These are phyloP conservation scores for Gnetum montanum DNA, from an alignment of 75 land plant species.

Conservation along the genomic window DNA sequence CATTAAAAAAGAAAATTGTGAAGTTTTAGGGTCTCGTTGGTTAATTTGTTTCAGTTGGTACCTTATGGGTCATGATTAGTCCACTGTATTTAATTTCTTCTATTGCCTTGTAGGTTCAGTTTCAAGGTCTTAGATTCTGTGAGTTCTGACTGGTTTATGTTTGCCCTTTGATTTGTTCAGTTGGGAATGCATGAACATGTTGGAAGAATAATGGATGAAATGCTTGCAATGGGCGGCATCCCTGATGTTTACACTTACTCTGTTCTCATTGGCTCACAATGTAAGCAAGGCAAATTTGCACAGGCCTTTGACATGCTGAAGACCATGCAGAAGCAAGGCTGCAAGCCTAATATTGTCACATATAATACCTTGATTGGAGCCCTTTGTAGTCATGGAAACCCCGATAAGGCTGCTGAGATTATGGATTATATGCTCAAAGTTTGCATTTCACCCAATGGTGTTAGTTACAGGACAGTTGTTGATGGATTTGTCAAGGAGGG, in stretches of 20 bases:
- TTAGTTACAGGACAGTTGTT: slow-evolving; percentile 20
- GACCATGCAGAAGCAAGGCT: slow-evolving; percentile 45
- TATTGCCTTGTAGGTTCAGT: too few relatives aligned
- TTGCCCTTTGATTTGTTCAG: slow-evolving; percentile 9
- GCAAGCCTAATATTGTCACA: slow-evolving; percentile 32
- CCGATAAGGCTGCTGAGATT: slow-evolving; percentile 15
- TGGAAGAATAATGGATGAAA: slow-evolving; percentile 38
- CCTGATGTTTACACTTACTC: slow-evolving; percentile 39
- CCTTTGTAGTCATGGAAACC: slow-evolving; percentile 17
- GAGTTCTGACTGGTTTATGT: too few relatives aligned
- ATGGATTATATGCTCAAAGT: slow-evolving; percentile 15
- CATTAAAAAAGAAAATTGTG: too few relatives aligned
- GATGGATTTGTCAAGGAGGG: slow-evolving; percentile 27
- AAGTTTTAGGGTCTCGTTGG: too few relatives aligned
- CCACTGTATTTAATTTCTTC: too few relatives aligned
- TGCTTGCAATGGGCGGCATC: slow-evolving; percentile 33
- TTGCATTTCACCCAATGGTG: slow-evolving; percentile 3
- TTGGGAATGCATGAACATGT: slow-evolving; percentile 14
- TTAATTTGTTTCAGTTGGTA: too few relatives aligned
- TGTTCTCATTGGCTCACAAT: slow-evolving; percentile 30
- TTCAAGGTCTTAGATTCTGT: too few relatives aligned
- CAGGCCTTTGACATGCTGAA: slow-evolving; percentile 21
- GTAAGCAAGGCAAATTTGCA: slow-evolving; percentile 26
- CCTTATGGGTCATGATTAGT: too few relatives aligned
- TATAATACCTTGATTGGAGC: slow-evolving; percentile 28